Evolutionary conservation across 2,329 filamentous ascomycete genomes (phyloP), one percentile per base, ranked within the genome.

Genomic region (Alternaria gansuensis): DNA sequence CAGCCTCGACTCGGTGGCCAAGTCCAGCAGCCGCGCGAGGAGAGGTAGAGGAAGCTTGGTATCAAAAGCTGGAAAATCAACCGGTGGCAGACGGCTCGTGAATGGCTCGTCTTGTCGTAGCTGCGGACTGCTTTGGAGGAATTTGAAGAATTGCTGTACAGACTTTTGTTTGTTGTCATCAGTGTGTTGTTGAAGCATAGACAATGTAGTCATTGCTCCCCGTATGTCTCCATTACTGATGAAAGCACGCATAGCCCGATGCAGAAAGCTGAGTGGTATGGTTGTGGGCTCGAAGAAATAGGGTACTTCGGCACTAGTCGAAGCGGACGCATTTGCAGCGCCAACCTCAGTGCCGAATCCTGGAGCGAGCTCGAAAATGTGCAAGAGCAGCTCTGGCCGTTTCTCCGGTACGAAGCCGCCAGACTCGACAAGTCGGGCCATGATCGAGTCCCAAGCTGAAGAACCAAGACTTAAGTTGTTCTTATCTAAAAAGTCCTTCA

Each of bases 401-500:
- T 74, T 73, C 33, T 82, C 77, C 2, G 81, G 72, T 6, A 79
- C 69, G 14, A 85, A 67, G 21, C 77, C 79, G 34, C 80, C 80
- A 2, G 82, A 81, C 56, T 87, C 83, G 4, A 78, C 48, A 24
- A 86, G 72, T 29, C 85, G 83, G n/a, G 82, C 73, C 33, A 84
- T 71, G 51, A 82, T 68, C 13, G 79, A 75, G 62, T 80, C 77
- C 82, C 79, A 81, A 14, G 78, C 75, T n/a, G 74, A 71, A 34
- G 73, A 74, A 33, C 78, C 79, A 14, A 82, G 66, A 51, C 77
- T 77, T 31, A 81, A 62, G 21, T 74, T 71, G 43, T 76, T 75
- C 17, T 64, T 57, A 28, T 75, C 68, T 14, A 82, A 68, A 33
- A 82, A 73, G 9, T 41, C 36, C 59, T 79, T 79, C 37, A 81